Percentiles rank a stretch among this genome's conserved stretches.
phyloP scores from a whole-genome alignment of 352 stramenopile species.

The Globisporangium alternatum region DNA sequence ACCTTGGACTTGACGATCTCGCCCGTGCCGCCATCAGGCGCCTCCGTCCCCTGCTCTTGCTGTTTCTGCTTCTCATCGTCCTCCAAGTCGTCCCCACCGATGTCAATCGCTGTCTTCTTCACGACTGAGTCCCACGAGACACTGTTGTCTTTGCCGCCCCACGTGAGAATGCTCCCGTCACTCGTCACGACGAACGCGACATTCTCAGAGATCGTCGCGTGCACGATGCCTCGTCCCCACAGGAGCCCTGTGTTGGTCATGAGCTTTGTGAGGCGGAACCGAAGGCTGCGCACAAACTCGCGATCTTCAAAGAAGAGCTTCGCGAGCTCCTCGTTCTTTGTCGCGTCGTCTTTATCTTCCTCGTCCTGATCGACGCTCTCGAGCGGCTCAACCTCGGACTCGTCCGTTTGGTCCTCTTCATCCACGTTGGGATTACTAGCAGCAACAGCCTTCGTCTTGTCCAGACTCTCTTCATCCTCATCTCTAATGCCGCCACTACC shows the following conservation, averaged over 20 bases:
- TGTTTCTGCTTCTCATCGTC: slow-evolving; percentile 3
- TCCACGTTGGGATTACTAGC: neutral
- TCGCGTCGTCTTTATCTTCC: slow-evolving; percentile 15
- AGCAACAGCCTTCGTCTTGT: neutral
- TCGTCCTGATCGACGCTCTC: neutral
- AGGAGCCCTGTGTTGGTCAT: slow-evolving; percentile 89
- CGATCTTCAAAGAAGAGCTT: slow-evolving; percentile 68
- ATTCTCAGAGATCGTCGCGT: slow-evolving; percentile 80
- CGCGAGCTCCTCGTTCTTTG: slow-evolving; percentile 51
- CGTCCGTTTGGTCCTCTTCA: neutral
- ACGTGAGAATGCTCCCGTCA: slow-evolving; percentile 83
- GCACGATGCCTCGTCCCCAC: slow-evolving; percentile 85
- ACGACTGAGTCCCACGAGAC: slow-evolving; percentile 34
- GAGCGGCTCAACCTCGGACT: slow-evolving; percentile 6
- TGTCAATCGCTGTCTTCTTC: slow-evolving; percentile 13
- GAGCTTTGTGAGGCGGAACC: slow-evolving; percentile 60
- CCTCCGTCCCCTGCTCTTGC: too few relatives aligned
- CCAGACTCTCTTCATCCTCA: neutral
- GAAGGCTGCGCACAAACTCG: slow-evolving; percentile 58
- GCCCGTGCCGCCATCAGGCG: neutral
- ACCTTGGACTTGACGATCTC: slow-evolving; percentile 24
- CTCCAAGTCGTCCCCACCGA: slow-evolving; percentile 17
- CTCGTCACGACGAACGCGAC: slow-evolving; percentile 86
- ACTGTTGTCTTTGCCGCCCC: slow-evolving; percentile 73
- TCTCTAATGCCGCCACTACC: neutral